Conservation (phyloP, 306 rosid genomes). For the Dicorynia guianensis region DNA sequence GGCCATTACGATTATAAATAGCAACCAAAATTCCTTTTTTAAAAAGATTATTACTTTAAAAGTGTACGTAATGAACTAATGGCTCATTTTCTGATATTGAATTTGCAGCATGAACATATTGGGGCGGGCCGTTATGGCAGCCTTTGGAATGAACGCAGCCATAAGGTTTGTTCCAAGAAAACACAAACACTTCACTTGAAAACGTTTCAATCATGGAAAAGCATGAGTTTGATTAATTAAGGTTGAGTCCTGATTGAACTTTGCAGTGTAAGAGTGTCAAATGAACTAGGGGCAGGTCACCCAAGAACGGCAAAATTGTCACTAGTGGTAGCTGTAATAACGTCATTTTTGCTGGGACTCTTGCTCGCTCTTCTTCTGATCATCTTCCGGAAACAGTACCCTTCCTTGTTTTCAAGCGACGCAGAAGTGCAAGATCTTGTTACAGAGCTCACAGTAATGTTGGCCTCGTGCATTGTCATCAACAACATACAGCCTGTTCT, state of each 20-base stretch:
- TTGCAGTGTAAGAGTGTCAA: conserved; percentile 87
- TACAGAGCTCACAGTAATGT: conserved; percentile 65
- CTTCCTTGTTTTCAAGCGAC: conserved; percentile 62
- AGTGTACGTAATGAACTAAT: too few relatives aligned
- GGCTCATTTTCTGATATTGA: neutral
- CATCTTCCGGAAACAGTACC: conserved; percentile 49
- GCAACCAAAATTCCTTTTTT: too few relatives aligned
- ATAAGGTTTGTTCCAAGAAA: conserved; percentile 55
- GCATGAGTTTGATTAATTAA: neutral
- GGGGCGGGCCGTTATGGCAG: conserved; percentile 77
- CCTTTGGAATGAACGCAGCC: conserved; percentile 80
- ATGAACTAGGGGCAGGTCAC: conserved; percentile 87
- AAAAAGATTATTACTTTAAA: too few relatives aligned
- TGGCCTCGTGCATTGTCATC: conserved; percentile 71
- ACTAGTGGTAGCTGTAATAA: conserved; percentile 67
- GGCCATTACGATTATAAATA: too few relatives aligned
- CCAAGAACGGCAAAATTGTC: conserved; percentile 89
- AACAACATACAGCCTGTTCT: conserved; percentile 87
- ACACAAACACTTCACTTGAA: neutral
- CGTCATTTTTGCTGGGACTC: conserved; percentile 51
- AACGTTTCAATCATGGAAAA: neutral
- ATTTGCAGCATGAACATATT: conserved; percentile 78
- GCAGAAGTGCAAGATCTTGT: conserved; percentile 56
- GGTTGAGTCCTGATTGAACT: neutral
- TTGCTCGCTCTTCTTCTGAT: conserved; percentile 53